Evolutionary conservation across 1,284 basidiomycete species (phyloP).

Genomic region (Ceratobasidium sp.): DNA sequence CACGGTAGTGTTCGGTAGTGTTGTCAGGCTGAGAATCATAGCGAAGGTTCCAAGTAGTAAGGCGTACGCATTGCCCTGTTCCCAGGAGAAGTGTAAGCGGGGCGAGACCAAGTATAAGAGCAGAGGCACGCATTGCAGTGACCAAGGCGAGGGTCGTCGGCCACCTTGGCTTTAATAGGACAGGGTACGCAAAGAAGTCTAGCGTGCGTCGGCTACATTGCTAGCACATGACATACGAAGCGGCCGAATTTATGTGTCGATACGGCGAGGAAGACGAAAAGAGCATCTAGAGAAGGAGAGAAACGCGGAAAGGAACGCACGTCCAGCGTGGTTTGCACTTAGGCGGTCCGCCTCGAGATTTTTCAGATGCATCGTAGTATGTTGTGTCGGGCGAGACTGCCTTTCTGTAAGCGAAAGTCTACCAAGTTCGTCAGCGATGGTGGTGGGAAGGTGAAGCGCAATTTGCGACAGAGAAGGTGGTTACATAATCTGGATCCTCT

Average conservation of each 20-base stretch:
- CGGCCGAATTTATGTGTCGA: not conserved
- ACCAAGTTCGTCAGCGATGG: too few species aligned
- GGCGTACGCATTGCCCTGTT: slow-evolving; percentile 56
- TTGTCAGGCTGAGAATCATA: slow-evolving; percentile 67
- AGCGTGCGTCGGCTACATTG: not conserved
- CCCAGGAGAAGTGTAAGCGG: not conserved
- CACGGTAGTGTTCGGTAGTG: too few species aligned
- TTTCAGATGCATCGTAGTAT: too few species aligned
- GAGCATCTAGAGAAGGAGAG: not conserved
- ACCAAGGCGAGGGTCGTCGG: not conserved
- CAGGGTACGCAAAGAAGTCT: not conserved
- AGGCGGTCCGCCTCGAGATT: not conserved
- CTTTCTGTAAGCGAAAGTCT: too few species aligned
- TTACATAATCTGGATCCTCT: too few species aligned
- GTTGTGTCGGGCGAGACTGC: too few species aligned
- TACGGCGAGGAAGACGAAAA: not conserved
- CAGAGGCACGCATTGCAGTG: not conserved
- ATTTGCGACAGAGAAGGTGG: too few species aligned
- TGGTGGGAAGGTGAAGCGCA: too few species aligned
- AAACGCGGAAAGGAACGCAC: not conserved
- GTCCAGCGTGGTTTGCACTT: not conserved
- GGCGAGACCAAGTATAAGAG: not conserved
- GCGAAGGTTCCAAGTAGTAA: slow-evolving; percentile 68
- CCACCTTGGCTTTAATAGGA: not conserved
- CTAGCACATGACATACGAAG: not conserved